phyloP scores from a whole-genome alignment of 352 stramenopile genomes.

The Saprolegnia parasitica region DNA sequence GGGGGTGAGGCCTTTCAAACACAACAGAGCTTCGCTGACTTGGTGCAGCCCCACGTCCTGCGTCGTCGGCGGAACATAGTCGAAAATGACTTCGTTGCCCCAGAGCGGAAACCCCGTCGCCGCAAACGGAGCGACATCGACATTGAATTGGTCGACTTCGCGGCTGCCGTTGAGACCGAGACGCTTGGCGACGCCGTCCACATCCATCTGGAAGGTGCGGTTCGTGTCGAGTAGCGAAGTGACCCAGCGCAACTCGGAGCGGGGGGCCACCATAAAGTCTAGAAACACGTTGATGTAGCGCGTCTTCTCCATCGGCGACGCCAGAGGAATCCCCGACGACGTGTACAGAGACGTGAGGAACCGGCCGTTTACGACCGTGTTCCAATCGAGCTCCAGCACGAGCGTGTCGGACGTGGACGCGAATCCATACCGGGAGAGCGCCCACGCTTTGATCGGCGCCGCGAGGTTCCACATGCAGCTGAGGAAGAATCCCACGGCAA shows the following conservation, averaged over 20 bases:
- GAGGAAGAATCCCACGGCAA: background rate
- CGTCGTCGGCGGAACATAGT: background rate
- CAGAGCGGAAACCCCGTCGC: background rate
- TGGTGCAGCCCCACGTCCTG: background rate
- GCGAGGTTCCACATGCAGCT: constrained; percentile 11
- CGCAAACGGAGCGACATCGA: background rate
- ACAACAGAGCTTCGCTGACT: background rate
- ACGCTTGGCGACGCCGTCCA: background rate
- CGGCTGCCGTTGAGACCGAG: background rate
- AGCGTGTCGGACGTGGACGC: background rate
- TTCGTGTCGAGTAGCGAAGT: background rate
- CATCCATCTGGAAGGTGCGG: background rate
- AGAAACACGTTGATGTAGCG: constrained; percentile 19
- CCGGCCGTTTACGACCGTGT: constrained; percentile 3
- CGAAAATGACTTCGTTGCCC: background rate
- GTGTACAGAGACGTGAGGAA: constrained; percentile 7
- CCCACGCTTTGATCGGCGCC: constrained; percentile 2
- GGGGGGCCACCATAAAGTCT: constrained; percentile 1
- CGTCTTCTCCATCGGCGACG: background rate
- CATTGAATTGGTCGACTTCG: constrained; percentile 8
- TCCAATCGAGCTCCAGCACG: background rate
- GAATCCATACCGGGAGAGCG: background rate
- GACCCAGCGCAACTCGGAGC: background rate
- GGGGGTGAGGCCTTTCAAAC: background rate
- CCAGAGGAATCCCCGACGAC: background rate